Conservation (phyloP, 805 yeast genomes). For the Pichia gijzeniarum region DNA sequence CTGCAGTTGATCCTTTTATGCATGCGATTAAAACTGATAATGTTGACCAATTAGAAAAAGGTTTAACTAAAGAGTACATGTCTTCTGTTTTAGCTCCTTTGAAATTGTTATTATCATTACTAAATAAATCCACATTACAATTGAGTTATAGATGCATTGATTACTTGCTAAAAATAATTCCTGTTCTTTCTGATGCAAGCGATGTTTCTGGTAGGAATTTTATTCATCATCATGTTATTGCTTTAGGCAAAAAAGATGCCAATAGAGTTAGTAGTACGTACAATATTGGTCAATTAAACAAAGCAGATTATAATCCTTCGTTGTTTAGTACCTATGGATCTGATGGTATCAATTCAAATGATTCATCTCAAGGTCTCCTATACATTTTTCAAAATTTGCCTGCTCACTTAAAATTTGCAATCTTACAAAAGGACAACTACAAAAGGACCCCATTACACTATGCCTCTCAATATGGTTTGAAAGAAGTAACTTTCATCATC, state of each 20-base stretch:
- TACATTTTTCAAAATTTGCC: conserved; percentile 55
- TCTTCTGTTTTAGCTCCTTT: conserved; percentile 46
- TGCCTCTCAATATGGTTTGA: conserved; percentile 80
- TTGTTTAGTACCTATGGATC: conserved; percentile 51
- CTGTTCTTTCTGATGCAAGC: conserved; percentile 51
- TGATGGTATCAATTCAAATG: conserved; percentile 56
- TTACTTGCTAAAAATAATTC: conserved; percentile 43
- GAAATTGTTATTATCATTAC: conserved; percentile 50
- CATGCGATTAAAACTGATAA: conserved; percentile 25
- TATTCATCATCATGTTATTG: conserved; percentile 76
- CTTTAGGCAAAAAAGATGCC: conserved; percentile 59
- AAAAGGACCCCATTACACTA: conserved; percentile 85
- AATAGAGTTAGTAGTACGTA: conserved; percentile 22
- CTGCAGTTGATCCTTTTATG: conserved; percentile 18
- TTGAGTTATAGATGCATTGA: conserved; percentile 54
- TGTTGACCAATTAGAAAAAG: conserved; percentile 35
- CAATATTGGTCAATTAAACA: conserved; percentile 9
- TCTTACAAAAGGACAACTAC: conserved; percentile 68
- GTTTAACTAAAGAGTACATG: conserved; percentile 38
- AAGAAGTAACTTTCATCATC: conserved; percentile 51
- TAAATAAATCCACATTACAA: conserved; percentile 59
- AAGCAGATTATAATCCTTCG: conserved; percentile 31
- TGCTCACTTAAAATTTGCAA: conserved; percentile 43
- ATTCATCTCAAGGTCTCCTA: conserved; percentile 50
- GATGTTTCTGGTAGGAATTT: conserved; percentile 81